These are phyloP conservation scores for Berberis vulgaris DNA, from an alignment of 164 flowering plant genomes.

Conservation along the genomic window DNA sequence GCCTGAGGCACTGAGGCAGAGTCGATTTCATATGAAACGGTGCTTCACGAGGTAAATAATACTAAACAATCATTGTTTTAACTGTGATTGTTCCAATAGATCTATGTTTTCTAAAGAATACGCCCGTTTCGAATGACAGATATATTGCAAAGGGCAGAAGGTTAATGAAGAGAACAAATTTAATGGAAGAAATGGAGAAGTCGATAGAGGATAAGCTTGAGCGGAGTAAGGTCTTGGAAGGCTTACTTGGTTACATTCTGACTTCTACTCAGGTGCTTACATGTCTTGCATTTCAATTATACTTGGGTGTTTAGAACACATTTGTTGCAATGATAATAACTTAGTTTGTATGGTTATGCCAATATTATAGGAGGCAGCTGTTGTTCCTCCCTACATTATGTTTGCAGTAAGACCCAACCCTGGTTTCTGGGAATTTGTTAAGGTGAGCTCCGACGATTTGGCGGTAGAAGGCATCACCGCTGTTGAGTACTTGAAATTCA, in stretches of 20 bases:
- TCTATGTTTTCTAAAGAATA: neutral
- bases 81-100: neutral
- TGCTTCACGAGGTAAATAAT: conserved; percentile 54
- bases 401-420: conserved; percentile 84
- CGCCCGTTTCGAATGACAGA: conserved; percentile 18
- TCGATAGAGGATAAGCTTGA: conserved; percentile 60
- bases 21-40: conserved; percentile 67
- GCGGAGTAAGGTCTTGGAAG: conserved; percentile 53
- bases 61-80: neutral
- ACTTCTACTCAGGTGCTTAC: conserved; percentile 55
- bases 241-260: conserved; percentile 70
- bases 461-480: conserved; percentile 45
- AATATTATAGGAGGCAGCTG: conserved; percentile 74
- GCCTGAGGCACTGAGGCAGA: conserved; percentile 73
- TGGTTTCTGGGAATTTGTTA: conserved; percentile 84
- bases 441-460: conserved; percentile 64
- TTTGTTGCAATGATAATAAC: too few relatives aligned
- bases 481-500: conserved; percentile 70
- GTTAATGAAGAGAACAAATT: conserved; percentile 49
- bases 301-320: too few relatives aligned
- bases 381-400: conserved; percentile 76
- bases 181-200: conserved; percentile 66
- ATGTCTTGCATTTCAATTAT: neutral
- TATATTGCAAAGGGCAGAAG: conserved; percentile 52
- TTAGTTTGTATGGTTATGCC: neutral